A percentile compares a stretch with the other conserved stretches of the same genome.
Evolutionary conservation across 1,284 basidiomycete genomes (phyloP).

Genomic region (Tilletia caries): DNA sequence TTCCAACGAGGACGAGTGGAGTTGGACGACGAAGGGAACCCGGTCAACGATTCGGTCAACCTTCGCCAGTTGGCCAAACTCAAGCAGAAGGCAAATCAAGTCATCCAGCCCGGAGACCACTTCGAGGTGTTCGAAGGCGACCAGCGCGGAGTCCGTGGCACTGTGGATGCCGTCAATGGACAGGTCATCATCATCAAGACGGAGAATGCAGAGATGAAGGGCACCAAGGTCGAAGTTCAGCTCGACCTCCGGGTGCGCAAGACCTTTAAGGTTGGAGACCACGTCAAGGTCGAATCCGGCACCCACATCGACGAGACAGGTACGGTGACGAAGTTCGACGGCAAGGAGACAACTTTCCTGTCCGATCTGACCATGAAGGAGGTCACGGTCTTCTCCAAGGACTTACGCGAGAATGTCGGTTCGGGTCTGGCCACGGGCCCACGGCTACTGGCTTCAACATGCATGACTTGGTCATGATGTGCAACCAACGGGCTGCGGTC

Average conservation of each 20-base stretch:
- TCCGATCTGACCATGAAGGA: constrained; percentile 97
- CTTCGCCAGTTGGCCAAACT: constrained; percentile 82
- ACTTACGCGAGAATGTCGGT: constrained; percentile 92
- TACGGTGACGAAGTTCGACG: constrained; percentile 78
- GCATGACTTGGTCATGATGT: constrained; percentile 92
- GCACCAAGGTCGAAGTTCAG: constrained; percentile 80
- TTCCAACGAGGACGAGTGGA: constrained; percentile 63
- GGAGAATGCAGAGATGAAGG: constrained; percentile 70
- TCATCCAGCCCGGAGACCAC: constrained; percentile 94
- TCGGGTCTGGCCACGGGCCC: constrained; percentile 83
- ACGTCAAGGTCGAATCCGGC: constrained; percentile 95
- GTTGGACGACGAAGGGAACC: constrained; percentile 27
- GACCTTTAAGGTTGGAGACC: constrained; percentile 92
- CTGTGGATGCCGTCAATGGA: constrained; percentile 80
- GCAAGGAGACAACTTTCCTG: constrained; percentile 72
- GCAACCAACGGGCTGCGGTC: constrained; percentile 88
- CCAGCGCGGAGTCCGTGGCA: constrained; percentile 85
- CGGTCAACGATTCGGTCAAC: constrained; percentile 60
- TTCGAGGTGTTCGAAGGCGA: constrained; percentile 97
- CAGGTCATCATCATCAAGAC: constrained; percentile 79
- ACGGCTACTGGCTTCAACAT: too few species aligned
- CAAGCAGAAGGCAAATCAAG: constrained; percentile 72
- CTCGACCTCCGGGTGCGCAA: constrained; percentile 88
- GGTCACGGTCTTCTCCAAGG: constrained; percentile 94
- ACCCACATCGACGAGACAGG: constrained; percentile 93